phyloP scores from a whole-genome alignment of 1,139 yeast species.

The Scheffersomyces illinoinensis region DNA sequence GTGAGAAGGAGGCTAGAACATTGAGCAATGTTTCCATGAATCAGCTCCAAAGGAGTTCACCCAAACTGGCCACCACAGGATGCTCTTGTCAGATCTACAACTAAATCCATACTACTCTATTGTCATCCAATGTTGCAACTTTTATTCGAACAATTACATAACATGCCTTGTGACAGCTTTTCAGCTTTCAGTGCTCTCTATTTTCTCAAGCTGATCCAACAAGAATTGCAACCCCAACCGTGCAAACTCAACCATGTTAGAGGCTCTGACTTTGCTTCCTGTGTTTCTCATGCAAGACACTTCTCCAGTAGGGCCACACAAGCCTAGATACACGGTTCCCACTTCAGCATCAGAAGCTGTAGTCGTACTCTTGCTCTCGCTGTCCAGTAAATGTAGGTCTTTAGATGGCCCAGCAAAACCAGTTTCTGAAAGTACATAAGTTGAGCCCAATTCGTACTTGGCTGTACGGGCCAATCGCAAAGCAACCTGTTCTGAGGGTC shows the following conservation, averaged over 20 bases:
- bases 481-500: constrained; percentile 80
- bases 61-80: background rate
- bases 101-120: background rate
- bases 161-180: background rate
- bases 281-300: constrained; percentile 51
- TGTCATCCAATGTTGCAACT: background rate
- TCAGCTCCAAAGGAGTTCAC: background rate
- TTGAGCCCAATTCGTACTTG: constrained; percentile 77
- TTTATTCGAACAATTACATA: background rate
- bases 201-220: constrained; percentile 35
- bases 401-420: constrained; percentile 84
- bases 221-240: constrained; percentile 62
- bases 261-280: constrained; percentile 49
- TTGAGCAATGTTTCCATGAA: background rate
- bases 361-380: constrained; percentile 8
- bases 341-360: constrained; percentile 29
- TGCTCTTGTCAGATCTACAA: background rate
- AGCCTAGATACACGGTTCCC: constrained; percentile 73
- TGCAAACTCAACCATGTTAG: constrained; percentile 78
- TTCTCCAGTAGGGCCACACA: constrained; percentile 67
- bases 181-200: background rate
- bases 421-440: constrained; percentile 79
- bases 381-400: constrained; percentile 35
- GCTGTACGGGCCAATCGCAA: constrained; percentile 75
- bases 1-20: background rate